A percentile compares a stretch with the other conserved stretches of the same genome.
Evolutionary conservation across 257 asterid genomes (phyloP).

Genomic region (Nicotiana undulata): DNA sequence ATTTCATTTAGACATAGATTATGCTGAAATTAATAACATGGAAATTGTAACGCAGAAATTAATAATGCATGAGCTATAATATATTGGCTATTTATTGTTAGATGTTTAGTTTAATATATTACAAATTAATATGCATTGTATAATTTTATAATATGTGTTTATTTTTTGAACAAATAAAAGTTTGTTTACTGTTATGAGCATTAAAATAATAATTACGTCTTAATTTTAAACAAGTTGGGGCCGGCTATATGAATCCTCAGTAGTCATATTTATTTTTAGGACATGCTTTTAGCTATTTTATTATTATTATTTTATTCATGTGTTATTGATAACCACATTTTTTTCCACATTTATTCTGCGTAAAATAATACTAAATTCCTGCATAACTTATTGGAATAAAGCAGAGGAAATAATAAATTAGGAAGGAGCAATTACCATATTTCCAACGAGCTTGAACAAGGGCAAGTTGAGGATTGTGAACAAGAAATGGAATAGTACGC

Average conservation of each 20-base stretch:
- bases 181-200: neutral
- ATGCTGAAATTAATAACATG: neutral
- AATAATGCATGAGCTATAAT: neutral
- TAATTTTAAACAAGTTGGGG: no score
- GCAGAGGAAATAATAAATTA: neutral
- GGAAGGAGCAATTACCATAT: constrained; percentile 30
- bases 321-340: neutral
- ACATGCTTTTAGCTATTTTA: no score
- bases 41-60: neutral
- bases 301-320: no score
- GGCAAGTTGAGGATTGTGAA: constrained; percentile 46
- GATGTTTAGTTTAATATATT: neutral
- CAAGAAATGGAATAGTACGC: constrained; percentile 41
- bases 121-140: neutral
- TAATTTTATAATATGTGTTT: neutral
- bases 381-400: neutral
- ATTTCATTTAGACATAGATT: no score
- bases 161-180: neutral
- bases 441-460: constrained; percentile 70
- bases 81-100: neutral
- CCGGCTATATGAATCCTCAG: no score
- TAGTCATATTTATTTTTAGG: no score
- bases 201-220: neutral
- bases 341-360: neutral
- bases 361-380: neutral